Percentiles rank a stretch among this genome's conserved stretches.
Conservation (phyloP, 441 rosid species). For the Euphorbia schlechtendalii region DNA sequence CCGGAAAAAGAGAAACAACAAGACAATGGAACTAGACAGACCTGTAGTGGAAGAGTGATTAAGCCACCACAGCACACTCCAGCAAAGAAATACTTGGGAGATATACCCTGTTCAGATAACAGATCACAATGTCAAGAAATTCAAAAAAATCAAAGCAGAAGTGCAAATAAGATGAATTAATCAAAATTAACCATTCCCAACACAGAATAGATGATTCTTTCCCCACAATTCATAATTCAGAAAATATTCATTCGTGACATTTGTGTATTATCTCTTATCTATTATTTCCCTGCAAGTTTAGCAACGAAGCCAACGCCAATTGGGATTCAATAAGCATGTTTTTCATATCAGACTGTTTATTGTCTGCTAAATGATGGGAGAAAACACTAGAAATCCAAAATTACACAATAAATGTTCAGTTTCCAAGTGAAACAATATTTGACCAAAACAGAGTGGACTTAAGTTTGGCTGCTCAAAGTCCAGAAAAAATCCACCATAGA, state of each 20-base stretch:
- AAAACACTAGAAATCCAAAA: background rate
- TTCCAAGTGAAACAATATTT: background rate
- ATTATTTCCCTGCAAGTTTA: background rate
- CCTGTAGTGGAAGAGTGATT: slow-evolving; percentile 83
- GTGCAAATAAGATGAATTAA: background rate
- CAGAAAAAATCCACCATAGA: too few relatives aligned
- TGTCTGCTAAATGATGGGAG: background rate
- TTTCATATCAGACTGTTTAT: background rate
- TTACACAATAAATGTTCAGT: background rate
- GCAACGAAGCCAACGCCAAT: background rate
- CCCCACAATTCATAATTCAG: background rate
- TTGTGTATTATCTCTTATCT: background rate
- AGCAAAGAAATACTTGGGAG: slow-evolving; percentile 75
- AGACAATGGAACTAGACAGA: slow-evolving; percentile 17
- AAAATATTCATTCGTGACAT: background rate
- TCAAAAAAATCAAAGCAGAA: background rate
- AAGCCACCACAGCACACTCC: slow-evolving; percentile 89
- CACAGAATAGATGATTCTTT: background rate
- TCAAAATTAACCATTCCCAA: background rate
- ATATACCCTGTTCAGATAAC: slow-evolving; percentile 41
- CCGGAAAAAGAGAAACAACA: background rate
- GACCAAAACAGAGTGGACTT: background rate
- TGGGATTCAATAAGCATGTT: background rate
- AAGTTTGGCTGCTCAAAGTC: slow-evolving; percentile 5
- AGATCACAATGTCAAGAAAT: background rate